These are phyloP conservation scores for Lentinula sp. DNA, from an alignment of 768 basidiomycete genomes.

Conservation along the genomic window DNA sequence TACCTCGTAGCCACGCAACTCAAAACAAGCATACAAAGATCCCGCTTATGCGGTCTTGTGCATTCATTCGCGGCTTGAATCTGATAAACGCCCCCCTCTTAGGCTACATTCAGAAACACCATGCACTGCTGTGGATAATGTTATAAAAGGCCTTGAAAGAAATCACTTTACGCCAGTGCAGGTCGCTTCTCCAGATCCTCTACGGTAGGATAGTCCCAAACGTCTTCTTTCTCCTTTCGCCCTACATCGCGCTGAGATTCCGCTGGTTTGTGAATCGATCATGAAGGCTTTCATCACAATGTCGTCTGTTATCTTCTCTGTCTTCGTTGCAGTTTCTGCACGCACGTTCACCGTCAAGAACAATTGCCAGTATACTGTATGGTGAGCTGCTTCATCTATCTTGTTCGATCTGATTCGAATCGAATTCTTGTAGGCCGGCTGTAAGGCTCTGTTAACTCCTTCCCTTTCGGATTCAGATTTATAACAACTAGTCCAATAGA, in stretches of 20 bases:
- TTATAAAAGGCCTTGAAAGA: background rate
- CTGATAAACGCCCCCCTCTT: background rate
- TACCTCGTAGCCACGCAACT: too few species aligned
- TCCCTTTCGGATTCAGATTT: background rate
- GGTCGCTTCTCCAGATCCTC: background rate
- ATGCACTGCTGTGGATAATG: background rate
- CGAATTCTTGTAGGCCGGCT: conserved; percentile 34
- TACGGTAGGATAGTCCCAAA: background rate
- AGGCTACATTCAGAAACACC: background rate
- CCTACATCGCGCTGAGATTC: background rate
- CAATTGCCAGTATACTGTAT: conserved; percentile 40
- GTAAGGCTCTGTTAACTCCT: conserved; percentile 15
- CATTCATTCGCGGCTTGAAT: background rate
- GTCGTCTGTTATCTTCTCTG: background rate
- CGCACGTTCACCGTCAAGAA: conserved; percentile 8
- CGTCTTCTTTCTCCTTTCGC: background rate
- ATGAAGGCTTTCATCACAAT: background rate
- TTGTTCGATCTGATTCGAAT: too few species aligned
- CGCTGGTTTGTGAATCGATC: background rate
- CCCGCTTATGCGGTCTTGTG: background rate
- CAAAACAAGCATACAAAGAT: background rate
- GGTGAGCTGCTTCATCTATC: conserved; percentile 22
- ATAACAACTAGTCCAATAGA: conserved; percentile 8
- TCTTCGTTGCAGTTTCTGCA: background rate
- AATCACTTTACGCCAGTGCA: background rate